Conservation (phyloP, 1,284 basidiomycete genomes). For the Malassezia sp. region DNA sequence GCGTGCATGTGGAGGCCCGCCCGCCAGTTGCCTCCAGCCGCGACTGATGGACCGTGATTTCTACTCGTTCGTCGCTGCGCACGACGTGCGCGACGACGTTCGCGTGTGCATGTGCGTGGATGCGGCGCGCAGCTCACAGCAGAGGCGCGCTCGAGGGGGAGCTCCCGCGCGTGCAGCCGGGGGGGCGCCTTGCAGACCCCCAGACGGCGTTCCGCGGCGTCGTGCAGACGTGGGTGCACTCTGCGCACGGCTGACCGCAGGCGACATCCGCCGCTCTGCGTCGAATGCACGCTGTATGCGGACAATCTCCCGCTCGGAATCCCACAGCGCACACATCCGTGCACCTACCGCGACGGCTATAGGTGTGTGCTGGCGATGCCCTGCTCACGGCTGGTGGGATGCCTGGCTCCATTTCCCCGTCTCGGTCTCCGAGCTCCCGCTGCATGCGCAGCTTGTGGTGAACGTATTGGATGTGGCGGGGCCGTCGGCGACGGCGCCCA, state of each 20-base stretch:
- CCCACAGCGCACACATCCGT: constrained; percentile 80
- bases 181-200: too few relatives aligned
- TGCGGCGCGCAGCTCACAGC: neutral
- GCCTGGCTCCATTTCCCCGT: constrained; percentile 84
- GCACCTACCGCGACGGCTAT: constrained; percentile 56
- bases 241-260: neutral
- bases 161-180: constrained; percentile 19
- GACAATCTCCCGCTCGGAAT: constrained; percentile 86
- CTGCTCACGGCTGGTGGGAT: constrained; percentile 58
- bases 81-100: constrained; percentile 28
- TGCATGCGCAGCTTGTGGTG: constrained; percentile 76
- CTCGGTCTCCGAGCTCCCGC: constrained; percentile 76
- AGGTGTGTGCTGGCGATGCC: constrained; percentile 6
- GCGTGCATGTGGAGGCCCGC: constrained; percentile 5
- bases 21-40: neutral
- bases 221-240: neutral
- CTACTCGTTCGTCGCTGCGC: constrained; percentile 36
- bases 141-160: constrained; percentile 30
- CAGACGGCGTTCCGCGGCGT: neutral
- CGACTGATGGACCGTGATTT: constrained; percentile 33
- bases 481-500: constrained; percentile 56
- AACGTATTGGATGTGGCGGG: constrained; percentile 76
- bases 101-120: constrained; percentile 21
- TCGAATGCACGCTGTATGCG: constrained; percentile 77
- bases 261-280: constrained; percentile 78